Base-by-base conservation (phyloP, 129 eudicot species). In the Pseudognaphalium luteoalbum region DNA sequence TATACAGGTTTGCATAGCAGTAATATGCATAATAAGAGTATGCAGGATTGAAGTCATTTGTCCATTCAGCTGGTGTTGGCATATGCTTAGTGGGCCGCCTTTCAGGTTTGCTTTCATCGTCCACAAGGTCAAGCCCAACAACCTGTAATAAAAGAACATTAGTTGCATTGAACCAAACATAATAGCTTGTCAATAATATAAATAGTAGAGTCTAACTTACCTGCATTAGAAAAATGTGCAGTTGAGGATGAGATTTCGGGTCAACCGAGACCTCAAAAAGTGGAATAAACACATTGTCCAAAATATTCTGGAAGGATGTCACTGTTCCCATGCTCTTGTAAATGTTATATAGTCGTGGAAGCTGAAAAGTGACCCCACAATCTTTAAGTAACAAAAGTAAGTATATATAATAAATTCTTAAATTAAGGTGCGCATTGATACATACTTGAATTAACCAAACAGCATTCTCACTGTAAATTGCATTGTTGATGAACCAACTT, bases 371-470 rank as follows among this genome's bases (percentile, higher is more conserved):
- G 10, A 68, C 32, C 12, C 32, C 52, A 42, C 9, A 42, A 59
- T 22, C 11, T 41, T 35, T 44, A 34, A 22, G n/a, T 68, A n/a
- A 81, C n/a, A 34, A 58, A 69, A 16, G 7, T 7, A 42, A 42
- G 51, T 72, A 61, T 44, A 12, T 73, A 60, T 51, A 6, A 70
- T 20, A 15, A 70, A 30, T 32, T 21, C 19, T 25, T 66, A 6
- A 4, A 47, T 20, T 12, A 9, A 76, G 63, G 71, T 6, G 17
- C 11, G 32, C 34, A 50, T 42, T 57, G 19, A 35, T 9, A 52
- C 44, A 42, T 88, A 88, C 94, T 87, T 88, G 94, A 78, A 88
- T 88, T 29, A 88, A 78, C 94, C 94, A 88, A 70, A 88, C 94
- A 51, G 88, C 94, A 84, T 88, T 88, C 41, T 86, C 85, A 77